A percentile compares a stretch with the other conserved stretches of the same genome.
These are phyloP conservation scores for Candida railenensis DNA, from an alignment of 805 yeast genomes.

Conservation along the genomic window DNA sequence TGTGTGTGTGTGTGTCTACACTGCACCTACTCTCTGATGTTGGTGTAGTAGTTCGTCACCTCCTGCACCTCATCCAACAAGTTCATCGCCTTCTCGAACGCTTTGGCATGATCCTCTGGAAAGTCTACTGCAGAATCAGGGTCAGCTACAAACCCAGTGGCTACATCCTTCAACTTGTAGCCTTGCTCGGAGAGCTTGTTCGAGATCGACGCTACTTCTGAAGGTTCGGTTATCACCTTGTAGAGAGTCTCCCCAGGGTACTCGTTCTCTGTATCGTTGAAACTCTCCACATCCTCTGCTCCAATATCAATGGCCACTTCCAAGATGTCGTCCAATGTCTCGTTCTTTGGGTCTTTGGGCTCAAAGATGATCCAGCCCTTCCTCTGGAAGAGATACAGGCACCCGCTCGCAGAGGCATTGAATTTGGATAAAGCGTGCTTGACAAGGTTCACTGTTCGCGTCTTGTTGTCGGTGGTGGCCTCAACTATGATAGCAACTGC, in stretches of 20 bases:
- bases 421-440: slow-evolving; percentile 72
- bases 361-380: slow-evolving; percentile 63
- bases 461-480: slow-evolving; percentile 85
- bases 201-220: slow-evolving; percentile 61
- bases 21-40: slow-evolving; percentile 40
- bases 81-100: slow-evolving; percentile 55
- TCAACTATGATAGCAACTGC: slow-evolving; percentile 86
- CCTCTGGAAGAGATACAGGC: slow-evolving; percentile 72
- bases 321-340: slow-evolving; percentile 61
- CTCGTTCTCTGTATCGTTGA: slow-evolving; percentile 41
- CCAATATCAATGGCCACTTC: slow-evolving; percentile 78
- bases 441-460: slow-evolving; percentile 73
- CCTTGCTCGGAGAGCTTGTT: slow-evolving; percentile 49
- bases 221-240: slow-evolving; percentile 61
- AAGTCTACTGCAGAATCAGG: slow-evolving; percentile 58
- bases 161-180: slow-evolving; percentile 67
- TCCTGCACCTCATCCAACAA: slow-evolving; percentile 80
- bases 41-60: slow-evolving; percentile 76
- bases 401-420: slow-evolving; percentile 72
- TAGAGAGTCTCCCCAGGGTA: slow-evolving; percentile 31
- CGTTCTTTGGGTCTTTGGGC: slow-evolving; percentile 27
- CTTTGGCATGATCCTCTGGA: slow-evolving; percentile 49
- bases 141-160: slow-evolving; percentile 65
- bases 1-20: background rate
- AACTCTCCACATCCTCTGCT: slow-evolving; percentile 73